Evolutionary conservation across 2,329 filamentous ascomycete genomes (phyloP), one percentile per base, ranked within the genome.

Genomic region (Trichophyton schoenleinii): DNA sequence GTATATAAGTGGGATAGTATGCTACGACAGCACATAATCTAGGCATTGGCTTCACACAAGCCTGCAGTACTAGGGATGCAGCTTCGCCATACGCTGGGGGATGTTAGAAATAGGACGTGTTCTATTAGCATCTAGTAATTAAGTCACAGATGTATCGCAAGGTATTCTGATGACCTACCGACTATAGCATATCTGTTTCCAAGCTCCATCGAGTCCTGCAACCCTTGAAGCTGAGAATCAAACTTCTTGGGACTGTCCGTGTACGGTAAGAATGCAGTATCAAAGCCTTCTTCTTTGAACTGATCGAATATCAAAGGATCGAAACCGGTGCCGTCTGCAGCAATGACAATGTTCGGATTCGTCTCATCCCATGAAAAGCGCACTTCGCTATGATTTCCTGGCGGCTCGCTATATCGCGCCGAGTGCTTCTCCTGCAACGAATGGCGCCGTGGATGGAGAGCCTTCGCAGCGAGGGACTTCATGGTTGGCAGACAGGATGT

Each of bases 301-400:
- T 59, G 13, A 31, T 61, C 60, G 31, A 64, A 42, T 20, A 60
- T 62, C 11, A 42, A 48, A 15, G 55, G 60, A 20, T 66, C 63
- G 34, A 65, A 62, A 11, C 61, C 53, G 1, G 46, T 8, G 3
- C 57, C 58, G 38, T 63, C 61, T 5, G 61, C 62, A 5, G 63
- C 64, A 44, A 66, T 42, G 20, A 66, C 62, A 4, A 65, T 80
- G 48, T 83, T 81, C 15, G 86, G 79, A 68, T 96, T 95, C 1
- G 75, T 74, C 71, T 95, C 89, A 69, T 97, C 91, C 15, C 87
- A 84, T 48, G 91, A 78, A 60, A 96, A 83, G 9, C 46, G 57
- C 18, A 58, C 46, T 25, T 62, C 57, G 3, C 41, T 59, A 31
- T 31, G 55, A 42, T 6, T 53, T 7, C 4, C n/a, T 5, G 11